Base-by-base conservation (phyloP, 2,329 filamentous ascomycete genomes). In the Hymenoscyphus salicellus region DNA sequence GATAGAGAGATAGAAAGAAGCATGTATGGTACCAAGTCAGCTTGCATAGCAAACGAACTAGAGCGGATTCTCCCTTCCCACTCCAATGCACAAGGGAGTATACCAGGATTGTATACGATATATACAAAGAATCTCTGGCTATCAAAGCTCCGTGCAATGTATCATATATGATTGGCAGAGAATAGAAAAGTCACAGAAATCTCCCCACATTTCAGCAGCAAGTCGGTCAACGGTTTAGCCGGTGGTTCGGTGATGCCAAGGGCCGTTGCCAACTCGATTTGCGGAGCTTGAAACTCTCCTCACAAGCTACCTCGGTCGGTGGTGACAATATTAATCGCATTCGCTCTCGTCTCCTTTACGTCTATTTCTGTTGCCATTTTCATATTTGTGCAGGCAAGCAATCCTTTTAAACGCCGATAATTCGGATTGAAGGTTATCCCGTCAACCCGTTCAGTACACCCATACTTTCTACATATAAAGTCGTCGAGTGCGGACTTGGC, bases 11-110 rank as follows among this genome's bases (percentile, higher is more conserved):
- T 36, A 36, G 33, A n/a, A 46, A 57, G n/a, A 33, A 52, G 28
- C 8, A 43, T 58, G 56, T 64, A 63, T 57, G 55, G 52, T 62
- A 60, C 43, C 11, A 56, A 57, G 32, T 55, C 28, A 41, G 30
- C 16, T 61, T 17, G 11, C 36, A 17, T 23, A 26, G 46, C 46
- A 52, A 14, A 10, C 43, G n/a, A n/a, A n/a, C n/a, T n/a, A 10
- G 10, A 49, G 43, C 20, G 46, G 23, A 26, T 26, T 20, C 23
- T 26, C 20, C 11, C 36, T 14, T 23, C 17, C 7, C 43, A 43
- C 17, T n/a, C 17, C 41, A 49, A 52, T 26, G 20, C 14, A 52
- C 46, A 26, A 52, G 46, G 46, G 26, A 46, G n/a, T 23, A 17
- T 20, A 23, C 17, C 36, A 14, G 36, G 14, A 30, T 38, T 38